These are phyloP conservation scores for Trichophyton benhamiae DNA, from an alignment of 2,329 filamentous ascomycete genomes.

Conservation along the genomic window DNA sequence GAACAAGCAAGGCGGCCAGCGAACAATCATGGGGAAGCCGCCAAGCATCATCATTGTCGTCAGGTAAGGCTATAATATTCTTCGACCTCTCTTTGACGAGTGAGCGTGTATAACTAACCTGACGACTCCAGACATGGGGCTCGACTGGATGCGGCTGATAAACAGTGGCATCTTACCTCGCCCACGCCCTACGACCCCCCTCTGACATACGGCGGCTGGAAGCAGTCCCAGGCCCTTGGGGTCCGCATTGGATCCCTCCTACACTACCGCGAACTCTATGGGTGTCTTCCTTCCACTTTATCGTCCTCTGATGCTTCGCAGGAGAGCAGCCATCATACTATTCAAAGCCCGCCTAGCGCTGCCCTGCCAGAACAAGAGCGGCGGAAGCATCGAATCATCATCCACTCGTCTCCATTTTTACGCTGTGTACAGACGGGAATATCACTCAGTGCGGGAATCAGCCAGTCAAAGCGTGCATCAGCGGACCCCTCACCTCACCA, in stretches of 20 bases:
- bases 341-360: neutral
- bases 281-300: neutral
- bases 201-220: slow-evolving; percentile 87
- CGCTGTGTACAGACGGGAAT: slow-evolving; percentile 88
- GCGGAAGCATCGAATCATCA: slow-evolving; percentile 60
- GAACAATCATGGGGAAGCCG: slow-evolving; percentile 8
- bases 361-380: slow-evolving; percentile 2
- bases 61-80: slow-evolving; percentile 3
- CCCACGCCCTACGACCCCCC: slow-evolving; percentile 92
- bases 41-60: slow-evolving; percentile 10
- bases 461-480: slow-evolving; percentile 25
- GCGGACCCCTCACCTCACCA: neutral
- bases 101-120: neutral
- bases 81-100: neutral
- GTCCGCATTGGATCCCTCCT: slow-evolving; percentile 68
- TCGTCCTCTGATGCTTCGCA: neutral
- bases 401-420: slow-evolving; percentile 89
- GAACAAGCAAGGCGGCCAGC: neutral
- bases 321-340: neutral
- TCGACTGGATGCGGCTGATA: slow-evolving; percentile 86
- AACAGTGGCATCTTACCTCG: slow-evolving; percentile 86
- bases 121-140: slow-evolving; percentile 60
- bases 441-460: slow-evolving; percentile 73
- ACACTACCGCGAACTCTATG: slow-evolving; percentile 34
- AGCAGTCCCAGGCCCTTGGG: slow-evolving; percentile 70